Evolutionary conservation across 2,329 filamentous ascomycete species (phyloP), one percentile per base, ranked within the genome.

Genomic region (Penicillium paneum): DNA sequence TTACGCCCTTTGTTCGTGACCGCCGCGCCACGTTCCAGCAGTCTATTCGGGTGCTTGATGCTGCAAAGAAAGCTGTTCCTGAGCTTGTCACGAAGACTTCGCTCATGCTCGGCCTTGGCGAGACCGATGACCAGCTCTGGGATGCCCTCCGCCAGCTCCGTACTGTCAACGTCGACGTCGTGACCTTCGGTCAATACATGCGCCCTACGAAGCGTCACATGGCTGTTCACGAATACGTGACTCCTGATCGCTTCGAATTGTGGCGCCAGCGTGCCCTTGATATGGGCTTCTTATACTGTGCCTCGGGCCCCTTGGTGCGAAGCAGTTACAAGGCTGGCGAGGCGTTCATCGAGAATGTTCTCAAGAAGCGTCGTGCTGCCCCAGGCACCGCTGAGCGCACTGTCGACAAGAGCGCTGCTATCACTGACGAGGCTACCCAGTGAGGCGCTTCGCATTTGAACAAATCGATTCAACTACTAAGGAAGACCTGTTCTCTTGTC

Each of bases 121-220:
- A 99, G 81, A 91, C 87, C 26, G 92, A 97, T 66, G 83, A 89
- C 17, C 89, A 97, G 76, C 74, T 99, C 1, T 88, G 85, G 83
- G 84, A 89, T 59, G 85, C 93, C 0, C 75, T 97, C 56, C 83
- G 80, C 71, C 90, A 95, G 71, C 82, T 99, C 12, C 84, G 94
- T 54, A 86, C 86, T 61, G 83, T 85, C 54, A 79, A 89, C 56
- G 92, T 97, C 42, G 94, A 99, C 65, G 91, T 99, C 12, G 91
- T 99, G 54, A 99, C 94, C 0, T 99, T 99, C 64, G 94, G 94
- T n/a, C 94, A 99, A 79, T 99, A 99, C 79, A 99, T 99, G 94
- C 90, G 93, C 11, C 94, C 94, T 1, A 99, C 94, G 5, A 99
- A 97, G 81, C 85, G 93, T 41, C 94, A 99, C 74, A 93, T 99